Evolutionary conservation across 495 filamentous ascomycete genomes (phyloP), one percentile per base, ranked within the genome.

Genomic region (Penicillium coffeae): DNA sequence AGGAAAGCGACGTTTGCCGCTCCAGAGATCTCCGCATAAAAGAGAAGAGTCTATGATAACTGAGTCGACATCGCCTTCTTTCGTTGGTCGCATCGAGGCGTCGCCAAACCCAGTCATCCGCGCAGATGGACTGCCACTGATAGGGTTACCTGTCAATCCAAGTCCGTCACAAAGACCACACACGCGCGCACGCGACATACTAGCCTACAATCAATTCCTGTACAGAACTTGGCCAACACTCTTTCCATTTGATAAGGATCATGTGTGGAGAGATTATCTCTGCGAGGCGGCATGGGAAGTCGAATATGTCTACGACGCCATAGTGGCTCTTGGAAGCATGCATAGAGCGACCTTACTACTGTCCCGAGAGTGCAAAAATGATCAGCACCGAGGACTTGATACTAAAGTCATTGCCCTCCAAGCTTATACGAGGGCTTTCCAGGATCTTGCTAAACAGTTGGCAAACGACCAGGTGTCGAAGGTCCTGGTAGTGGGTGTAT

Each of bases 281-380:
- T 50, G 48, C 12, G 27, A 50, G 30, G 48, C 33, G 18, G 48
- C 48, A 15, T 50, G 48, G 48, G 48, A 50, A 21, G 15, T 44
- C 1, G 48, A 50, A 21, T 50, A 37, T 36, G 9, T 50, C 13
- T 50, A 37, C 21, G 48, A 50, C 38, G 40, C 48, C 14, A 18
- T 50, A 8, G 40, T 44, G 4, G 48, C 48, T 2, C 48, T 50
- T n/a, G 48, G 48, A 18, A 43, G 18, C 14, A 50, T 50, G 48
- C 48, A 50, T 44, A 16, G 48, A 8, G 48, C 48, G 13, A 44
- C 48, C 16, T 44, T 50, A 33, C 33, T 50, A 27, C 18, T 44
- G 12, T 50, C 48, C 2, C 40, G 43, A 32, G 16, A 38, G 18
- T 32, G 8, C 22, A 20, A 42, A 15, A 44, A 25, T 19, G 48